Conservation (phyloP, 352 stramenopile species). For the Phytophthora macrochlamydospora region DNA sequence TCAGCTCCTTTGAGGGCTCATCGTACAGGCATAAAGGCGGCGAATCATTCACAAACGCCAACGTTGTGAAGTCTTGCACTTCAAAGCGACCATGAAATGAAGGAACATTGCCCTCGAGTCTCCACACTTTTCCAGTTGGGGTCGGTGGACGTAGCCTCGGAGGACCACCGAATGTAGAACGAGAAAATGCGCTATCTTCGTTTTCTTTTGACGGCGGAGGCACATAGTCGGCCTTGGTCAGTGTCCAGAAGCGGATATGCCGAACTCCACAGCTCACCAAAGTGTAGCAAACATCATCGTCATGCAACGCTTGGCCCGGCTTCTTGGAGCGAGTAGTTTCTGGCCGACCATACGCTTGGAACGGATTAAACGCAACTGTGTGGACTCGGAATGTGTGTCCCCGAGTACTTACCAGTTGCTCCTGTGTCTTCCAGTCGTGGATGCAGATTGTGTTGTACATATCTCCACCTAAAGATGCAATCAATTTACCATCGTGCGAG, state of each 20-base stretch:
- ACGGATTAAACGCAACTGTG: slow-evolving; percentile 72
- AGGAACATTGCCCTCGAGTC: slow-evolving; percentile 73
- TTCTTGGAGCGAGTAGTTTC: slow-evolving; percentile 55
- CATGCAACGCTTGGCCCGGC: slow-evolving; percentile 65
- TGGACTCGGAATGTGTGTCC: slow-evolving; percentile 76
- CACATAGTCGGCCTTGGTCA: slow-evolving; percentile 62
- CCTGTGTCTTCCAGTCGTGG: slow-evolving; percentile 74
- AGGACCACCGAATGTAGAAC: slow-evolving; percentile 64
- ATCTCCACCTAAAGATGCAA: slow-evolving; percentile 69
- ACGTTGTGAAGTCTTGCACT: slow-evolving; percentile 72
- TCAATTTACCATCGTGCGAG: slow-evolving; percentile 71
- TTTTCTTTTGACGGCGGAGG: slow-evolving; percentile 47
- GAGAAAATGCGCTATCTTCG: slow-evolving; percentile 63
- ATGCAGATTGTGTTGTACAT: slow-evolving; percentile 84
- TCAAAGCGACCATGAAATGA: slow-evolving; percentile 72
- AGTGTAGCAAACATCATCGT: slow-evolving; percentile 76
- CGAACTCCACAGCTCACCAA: slow-evolving; percentile 73
- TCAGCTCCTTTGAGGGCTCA: slow-evolving; percentile 47
- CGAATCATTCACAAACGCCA: slow-evolving; percentile 75
- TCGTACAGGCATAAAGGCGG: slow-evolving; percentile 65
- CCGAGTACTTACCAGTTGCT: slow-evolving; percentile 52
- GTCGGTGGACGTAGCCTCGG: slow-evolving; percentile 51
- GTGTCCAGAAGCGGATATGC: slow-evolving; percentile 79
- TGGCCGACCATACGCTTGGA: slow-evolving; percentile 65
- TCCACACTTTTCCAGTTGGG: slow-evolving; percentile 70